phyloP scores from a whole-genome alignment of 495 filamentous ascomycete genomes.

The Penicillium alfredii region DNA sequence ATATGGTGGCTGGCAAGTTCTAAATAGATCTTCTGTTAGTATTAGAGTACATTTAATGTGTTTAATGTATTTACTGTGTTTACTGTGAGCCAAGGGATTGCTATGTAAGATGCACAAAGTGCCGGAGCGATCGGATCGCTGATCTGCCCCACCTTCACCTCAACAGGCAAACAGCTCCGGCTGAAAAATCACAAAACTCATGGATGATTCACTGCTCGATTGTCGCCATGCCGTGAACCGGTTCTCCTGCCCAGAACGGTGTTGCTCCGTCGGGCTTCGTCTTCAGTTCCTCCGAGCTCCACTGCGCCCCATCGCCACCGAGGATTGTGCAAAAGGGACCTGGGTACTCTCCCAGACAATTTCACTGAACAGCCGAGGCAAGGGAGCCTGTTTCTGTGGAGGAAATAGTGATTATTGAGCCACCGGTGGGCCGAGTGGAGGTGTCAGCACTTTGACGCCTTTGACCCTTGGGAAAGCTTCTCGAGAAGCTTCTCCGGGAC shows the following conservation, averaged over 20 bases:
- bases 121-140: too few relatives aligned
- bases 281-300: constrained; percentile 20
- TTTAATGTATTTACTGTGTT: too few relatives aligned
- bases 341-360: too few relatives aligned
- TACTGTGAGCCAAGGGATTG: too few relatives aligned
- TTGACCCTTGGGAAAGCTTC: too few relatives aligned
- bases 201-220: too few relatives aligned
- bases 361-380: too few relatives aligned
- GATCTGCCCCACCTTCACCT: constrained; percentile 4
- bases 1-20: constrained; percentile 10
- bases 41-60: too few relatives aligned
- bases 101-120: too few relatives aligned
- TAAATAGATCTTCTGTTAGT: constrained; percentile 3
- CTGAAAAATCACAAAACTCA: constrained; percentile 20
- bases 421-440: constrained; percentile 7
- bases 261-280: constrained; percentile 17
- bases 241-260: constrained; percentile 27
- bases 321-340: too few relatives aligned
- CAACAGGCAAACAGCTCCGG: constrained; percentile 14
- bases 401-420: not conserved
- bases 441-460: constrained; percentile 5
- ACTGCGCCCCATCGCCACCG: too few relatives aligned
- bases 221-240: constrained; percentile 7
- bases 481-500: constrained; percentile 31
- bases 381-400: too few relatives aligned